These are phyloP conservation scores for Catunica adiposa DNA, from an alignment of 2,329 filamentous ascomycete species.

Conservation along the genomic window DNA sequence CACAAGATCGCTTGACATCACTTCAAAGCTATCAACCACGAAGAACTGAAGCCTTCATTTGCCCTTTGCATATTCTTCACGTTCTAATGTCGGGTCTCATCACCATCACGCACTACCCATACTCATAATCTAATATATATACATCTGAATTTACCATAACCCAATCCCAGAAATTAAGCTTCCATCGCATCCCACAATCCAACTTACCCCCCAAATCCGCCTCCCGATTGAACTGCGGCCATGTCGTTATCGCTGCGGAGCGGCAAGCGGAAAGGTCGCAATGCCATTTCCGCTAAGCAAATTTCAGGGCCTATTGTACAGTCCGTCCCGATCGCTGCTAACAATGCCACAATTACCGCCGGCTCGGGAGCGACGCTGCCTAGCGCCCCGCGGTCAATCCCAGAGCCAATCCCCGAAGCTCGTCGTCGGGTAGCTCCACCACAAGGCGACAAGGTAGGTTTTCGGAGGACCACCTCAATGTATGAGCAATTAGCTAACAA, in stretches of 20 bases:
- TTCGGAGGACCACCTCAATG: too few relatives aligned
- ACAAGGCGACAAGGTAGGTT: constrained; percentile 38
- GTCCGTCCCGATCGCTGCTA: constrained; percentile 24
- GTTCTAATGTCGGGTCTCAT: too few relatives aligned
- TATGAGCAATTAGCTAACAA: not conserved
- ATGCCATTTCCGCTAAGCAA: constrained; percentile 44
- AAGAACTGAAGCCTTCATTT: too few relatives aligned
- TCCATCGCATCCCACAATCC: not conserved
- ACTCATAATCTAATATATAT: not conserved
- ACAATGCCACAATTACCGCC: constrained; percentile 17
- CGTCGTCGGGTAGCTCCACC: constrained; percentile 32
- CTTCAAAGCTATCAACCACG: too few relatives aligned
- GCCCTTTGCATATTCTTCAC: too few relatives aligned
- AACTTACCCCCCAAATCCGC: not conserved
- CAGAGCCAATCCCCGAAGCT: constrained; percentile 21
- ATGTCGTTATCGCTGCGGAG: constrained; percentile 51
- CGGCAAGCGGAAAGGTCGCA: constrained; percentile 45
- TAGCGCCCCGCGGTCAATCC: constrained; percentile 10
- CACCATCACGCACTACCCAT: not conserved
- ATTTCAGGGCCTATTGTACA: constrained; percentile 45
- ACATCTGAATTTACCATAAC: too few relatives aligned
- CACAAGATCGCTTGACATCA: too few relatives aligned
- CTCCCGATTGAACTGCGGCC: constrained; percentile 14
- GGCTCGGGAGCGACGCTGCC: constrained; percentile 15
- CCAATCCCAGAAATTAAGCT: not conserved